These are phyloP conservation scores for Aspergillus proliferans DNA, from an alignment of 2,329 filamentous ascomycete genomes.

Conservation along the genomic window DNA sequence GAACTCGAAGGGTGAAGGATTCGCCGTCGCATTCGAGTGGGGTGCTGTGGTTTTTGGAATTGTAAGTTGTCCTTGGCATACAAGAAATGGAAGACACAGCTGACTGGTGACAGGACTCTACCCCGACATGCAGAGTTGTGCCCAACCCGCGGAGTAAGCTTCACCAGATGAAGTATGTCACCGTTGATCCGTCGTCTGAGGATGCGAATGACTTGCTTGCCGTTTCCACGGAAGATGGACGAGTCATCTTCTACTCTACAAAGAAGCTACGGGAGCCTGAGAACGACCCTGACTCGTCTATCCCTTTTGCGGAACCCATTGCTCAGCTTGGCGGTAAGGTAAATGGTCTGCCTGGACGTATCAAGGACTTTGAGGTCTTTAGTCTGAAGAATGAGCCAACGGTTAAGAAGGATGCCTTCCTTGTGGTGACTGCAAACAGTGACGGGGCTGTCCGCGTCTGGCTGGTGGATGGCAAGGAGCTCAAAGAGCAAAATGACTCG, in stretches of 20 bases:
- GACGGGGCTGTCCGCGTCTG: constrained; percentile 81
- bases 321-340: constrained; percentile 73
- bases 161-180: constrained; percentile 71
- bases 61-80: constrained; percentile 32
- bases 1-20: constrained; percentile 72
- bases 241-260: constrained; percentile 76
- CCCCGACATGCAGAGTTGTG: constrained; percentile 67
- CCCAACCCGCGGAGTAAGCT: constrained; percentile 68
- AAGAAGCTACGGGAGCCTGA: constrained; percentile 35
- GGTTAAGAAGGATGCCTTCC: constrained; percentile 35
- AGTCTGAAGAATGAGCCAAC: constrained; percentile 33
- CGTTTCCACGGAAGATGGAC: constrained; percentile 83
- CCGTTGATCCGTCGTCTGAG: constrained; percentile 37
- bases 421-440: constrained; percentile 71
- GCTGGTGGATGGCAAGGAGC: constrained; percentile 45
- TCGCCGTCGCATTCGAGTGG: constrained; percentile 81
- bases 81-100: not conserved
- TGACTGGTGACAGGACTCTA: constrained; percentile 54
- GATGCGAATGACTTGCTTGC: constrained; percentile 57
- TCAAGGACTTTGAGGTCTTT: constrained; percentile 82
- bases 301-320: constrained; percentile 56
- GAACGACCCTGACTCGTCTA: constrained; percentile 46
- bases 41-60: constrained; percentile 81
- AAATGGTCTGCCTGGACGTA: constrained; percentile 60
- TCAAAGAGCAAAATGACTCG: constrained; percentile 15